Conservation (phyloP, 1,284 basidiomycete species). For the Malassezia psittaci region DNA sequence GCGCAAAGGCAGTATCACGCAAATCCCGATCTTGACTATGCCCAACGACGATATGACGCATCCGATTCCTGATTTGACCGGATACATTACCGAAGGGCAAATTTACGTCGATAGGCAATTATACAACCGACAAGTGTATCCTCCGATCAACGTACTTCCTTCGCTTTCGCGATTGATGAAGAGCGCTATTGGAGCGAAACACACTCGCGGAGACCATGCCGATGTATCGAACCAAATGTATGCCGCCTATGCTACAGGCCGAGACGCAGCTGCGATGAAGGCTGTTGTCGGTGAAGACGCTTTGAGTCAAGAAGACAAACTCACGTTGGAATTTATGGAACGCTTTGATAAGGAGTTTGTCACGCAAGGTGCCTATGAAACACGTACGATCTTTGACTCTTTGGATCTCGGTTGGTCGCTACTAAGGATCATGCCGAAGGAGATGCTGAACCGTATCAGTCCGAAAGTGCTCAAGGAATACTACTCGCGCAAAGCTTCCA, state of each 20-base stretch:
- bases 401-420: conserved; percentile 95
- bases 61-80: conserved; percentile 95
- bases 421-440: conserved; percentile 96
- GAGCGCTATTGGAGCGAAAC: conserved; percentile 92
- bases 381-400: conserved; percentile 91
- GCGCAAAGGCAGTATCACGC: conserved; percentile 96
- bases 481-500: conserved; percentile 35
- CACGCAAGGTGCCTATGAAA: conserved; percentile 73
- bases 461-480: conserved; percentile 48
- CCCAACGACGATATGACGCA: conserved; percentile 99
- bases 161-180: conserved; percentile 99
- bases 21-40: conserved; percentile 99
- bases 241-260: conserved; percentile 54
- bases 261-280: conserved; percentile 97
- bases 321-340: conserved; percentile 44
- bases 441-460: conserved; percentile 73
- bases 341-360: conserved; percentile 46
- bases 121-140: conserved; percentile 93
- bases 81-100: conserved; percentile 97
- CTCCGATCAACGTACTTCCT: conserved; percentile 97
- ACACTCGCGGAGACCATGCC: conserved; percentile 94
- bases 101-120: conserved; percentile 88
- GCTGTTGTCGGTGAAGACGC: conserved; percentile 99
- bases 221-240: conserved; percentile 66
- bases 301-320: conserved; percentile 69